Conservation (phyloP, 305 asterid genomes). For the Ilex paraguariensis region DNA sequence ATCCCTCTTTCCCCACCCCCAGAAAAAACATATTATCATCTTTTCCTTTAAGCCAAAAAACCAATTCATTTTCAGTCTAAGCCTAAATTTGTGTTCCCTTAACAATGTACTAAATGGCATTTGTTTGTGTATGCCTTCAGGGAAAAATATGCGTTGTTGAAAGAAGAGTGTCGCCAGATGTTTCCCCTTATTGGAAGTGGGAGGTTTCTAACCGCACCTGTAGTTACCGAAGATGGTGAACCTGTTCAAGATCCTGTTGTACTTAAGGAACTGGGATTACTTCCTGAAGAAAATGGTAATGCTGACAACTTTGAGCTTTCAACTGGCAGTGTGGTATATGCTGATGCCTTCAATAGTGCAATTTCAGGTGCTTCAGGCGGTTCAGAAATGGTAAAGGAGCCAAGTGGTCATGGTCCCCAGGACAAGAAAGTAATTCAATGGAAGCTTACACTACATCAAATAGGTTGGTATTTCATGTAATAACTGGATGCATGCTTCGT, state of each 20-base stretch:
- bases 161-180: conserved; percentile 64
- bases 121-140: conserved; percentile 31
- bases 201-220: conserved; percentile 69
- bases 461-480: conserved; percentile 42
- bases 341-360: conserved; percentile 19
- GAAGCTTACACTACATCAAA: conserved; percentile 88
- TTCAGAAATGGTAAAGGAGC: conserved; percentile 27
- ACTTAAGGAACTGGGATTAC: conserved; percentile 38
- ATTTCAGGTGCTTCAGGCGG: conserved; percentile 33
- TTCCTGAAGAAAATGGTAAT: conserved; percentile 34
- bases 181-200: conserved; percentile 85
- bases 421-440: conserved; percentile 75
- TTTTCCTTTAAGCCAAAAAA: too few relatives aligned
- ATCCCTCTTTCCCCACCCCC: too few relatives aligned
- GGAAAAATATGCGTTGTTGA: conserved; percentile 57
- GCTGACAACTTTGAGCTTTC: conserved; percentile 19
- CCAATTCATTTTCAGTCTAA: too few relatives aligned
- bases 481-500: neutral
- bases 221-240: conserved; percentile 64
- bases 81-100: too few relatives aligned
- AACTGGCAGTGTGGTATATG: conserved; percentile 10
- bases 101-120: too few relatives aligned
- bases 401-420: conserved; percentile 5
- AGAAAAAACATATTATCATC: too few relatives aligned
- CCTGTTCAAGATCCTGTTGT: conserved; percentile 72